A percentile compares a stretch with the other conserved stretches of the same genome.
These are phyloP conservation scores for slime mould (Dictyostelium discoideum) DNA, from an alignment of 78 protist genomes.

Conservation along the genomic window DNA sequence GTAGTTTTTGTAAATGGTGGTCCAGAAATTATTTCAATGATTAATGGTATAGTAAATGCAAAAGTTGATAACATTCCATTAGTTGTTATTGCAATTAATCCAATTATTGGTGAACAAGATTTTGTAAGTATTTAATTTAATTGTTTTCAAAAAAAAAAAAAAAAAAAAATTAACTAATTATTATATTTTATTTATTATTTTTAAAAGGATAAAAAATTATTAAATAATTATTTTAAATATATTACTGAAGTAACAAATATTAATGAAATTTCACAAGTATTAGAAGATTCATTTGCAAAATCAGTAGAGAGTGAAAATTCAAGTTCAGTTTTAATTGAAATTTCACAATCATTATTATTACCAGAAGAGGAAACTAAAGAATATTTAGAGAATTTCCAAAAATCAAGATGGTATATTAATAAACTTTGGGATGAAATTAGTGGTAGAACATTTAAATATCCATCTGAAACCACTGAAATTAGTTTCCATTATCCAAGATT, in stretches of 20 bases:
- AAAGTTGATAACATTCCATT: conserved; percentile 25
- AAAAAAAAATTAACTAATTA: background rate
- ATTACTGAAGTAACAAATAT: background rate
- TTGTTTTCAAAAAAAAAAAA: background rate
- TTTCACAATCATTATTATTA: background rate
- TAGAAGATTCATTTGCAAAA: background rate
- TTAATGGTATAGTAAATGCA: conserved; percentile 14
- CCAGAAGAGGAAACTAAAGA: conserved; percentile 6
- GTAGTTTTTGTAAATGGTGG: background rate
- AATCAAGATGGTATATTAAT: conserved; percentile 36
- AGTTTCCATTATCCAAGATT: background rate
- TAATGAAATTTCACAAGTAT: background rate
- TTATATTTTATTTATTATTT: background rate
- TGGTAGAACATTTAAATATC: background rate
- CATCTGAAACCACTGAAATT: background rate
- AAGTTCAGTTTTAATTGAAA: background rate
- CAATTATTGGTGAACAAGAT: background rate
- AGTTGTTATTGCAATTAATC: conserved; percentile 13
- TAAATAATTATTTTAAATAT: conserved; percentile 2
- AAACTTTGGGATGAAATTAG: conserved; percentile 17
- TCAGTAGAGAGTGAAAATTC: background rate
- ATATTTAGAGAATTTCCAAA: background rate
- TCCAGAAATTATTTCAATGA: conserved; percentile 10
- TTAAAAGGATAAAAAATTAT: conserved; percentile 12
- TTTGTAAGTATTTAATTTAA: background rate